Percentiles rank a stretch among this genome's conserved stretches.
Evolutionary conservation across 768 basidiomycete genomes (phyloP).

Genomic region (Pisolithus tinctorius): DNA sequence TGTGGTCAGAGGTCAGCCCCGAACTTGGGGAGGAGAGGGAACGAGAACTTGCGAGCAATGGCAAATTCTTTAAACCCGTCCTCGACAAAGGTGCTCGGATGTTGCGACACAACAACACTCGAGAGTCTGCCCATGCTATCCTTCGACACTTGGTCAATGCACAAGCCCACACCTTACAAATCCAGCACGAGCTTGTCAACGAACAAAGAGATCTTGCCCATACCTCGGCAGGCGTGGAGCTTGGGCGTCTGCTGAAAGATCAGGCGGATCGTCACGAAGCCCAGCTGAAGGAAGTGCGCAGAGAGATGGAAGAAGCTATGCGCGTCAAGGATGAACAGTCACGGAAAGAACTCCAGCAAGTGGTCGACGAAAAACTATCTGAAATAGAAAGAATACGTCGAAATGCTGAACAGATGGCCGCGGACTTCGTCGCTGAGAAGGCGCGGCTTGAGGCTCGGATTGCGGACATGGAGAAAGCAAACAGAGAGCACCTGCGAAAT

Average conservation of each 20-base stretch:
- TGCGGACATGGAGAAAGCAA: background rate
- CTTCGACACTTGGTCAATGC: conserved; percentile 36
- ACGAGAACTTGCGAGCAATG: conserved; percentile 33
- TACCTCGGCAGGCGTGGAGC: conserved; percentile 48
- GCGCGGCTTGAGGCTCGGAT: background rate
- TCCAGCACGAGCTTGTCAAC: conserved; percentile 52
- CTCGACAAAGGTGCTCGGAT: conserved; percentile 43
- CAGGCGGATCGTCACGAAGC: conserved; percentile 39
- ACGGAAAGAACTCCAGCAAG: conserved; percentile 68
- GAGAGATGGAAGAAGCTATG: conserved; percentile 40
- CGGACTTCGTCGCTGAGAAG: background rate
- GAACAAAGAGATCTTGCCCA: conserved; percentile 41
- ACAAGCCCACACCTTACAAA: conserved; percentile 38
- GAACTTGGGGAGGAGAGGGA: conserved; percentile 38
- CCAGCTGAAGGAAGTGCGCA: conserved; percentile 41
- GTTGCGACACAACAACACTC: conserved; percentile 35
- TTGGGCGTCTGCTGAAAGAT: conserved; percentile 42
- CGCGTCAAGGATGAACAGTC: conserved; percentile 48
- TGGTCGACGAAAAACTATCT: conserved; percentile 89
- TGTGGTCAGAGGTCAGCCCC: conserved; percentile 40
- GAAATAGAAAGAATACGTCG: conserved; percentile 71
- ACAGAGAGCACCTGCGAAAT: background rate
- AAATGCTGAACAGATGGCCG: background rate
- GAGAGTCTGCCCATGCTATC: conserved; percentile 35
- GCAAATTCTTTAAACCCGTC: conserved; percentile 46